Percentiles rank a stretch among this genome's conserved stretches.
These are phyloP conservation scores for Phaseolus lunatus DNA, from an alignment of 306 rosid species.

Conservation along the genomic window DNA sequence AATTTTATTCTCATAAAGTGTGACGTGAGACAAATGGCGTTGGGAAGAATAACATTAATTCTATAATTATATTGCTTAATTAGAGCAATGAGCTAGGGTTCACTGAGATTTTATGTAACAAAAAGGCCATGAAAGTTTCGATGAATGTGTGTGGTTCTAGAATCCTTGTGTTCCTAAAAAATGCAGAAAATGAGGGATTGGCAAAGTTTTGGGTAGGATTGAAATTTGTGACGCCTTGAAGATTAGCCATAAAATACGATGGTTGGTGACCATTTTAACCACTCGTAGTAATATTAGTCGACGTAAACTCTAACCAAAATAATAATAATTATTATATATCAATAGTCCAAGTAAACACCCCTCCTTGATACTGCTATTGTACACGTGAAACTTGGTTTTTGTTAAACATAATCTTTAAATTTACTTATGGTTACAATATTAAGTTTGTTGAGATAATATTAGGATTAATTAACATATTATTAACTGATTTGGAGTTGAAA, in stretches of 20 bases:
- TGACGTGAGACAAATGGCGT: no score
- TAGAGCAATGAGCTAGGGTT: no score
- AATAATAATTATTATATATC: no score
- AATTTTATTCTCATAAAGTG: no score
- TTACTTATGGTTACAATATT: no score
- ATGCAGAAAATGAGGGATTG: slow-evolving; percentile 36
- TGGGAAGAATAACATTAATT: no score
- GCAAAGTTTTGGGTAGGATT: slow-evolving; percentile 67
- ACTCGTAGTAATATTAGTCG: slow-evolving; percentile 48
- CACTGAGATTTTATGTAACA: no score
- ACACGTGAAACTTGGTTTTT: neutral
- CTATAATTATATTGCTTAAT: no score
- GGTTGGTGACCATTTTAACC: slow-evolving; percentile 79
- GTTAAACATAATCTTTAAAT: no score
- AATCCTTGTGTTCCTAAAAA: slow-evolving; percentile 31
- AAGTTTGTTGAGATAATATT: no score
- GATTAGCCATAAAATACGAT: slow-evolving; percentile 22
- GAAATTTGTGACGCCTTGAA: slow-evolving; percentile 40
- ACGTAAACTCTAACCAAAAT: neutral
- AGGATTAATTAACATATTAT: no score
- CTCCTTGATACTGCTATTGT: neutral
- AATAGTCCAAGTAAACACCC: neutral
- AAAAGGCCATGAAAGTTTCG: neutral
- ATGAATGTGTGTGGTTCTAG: slow-evolving; percentile 53
- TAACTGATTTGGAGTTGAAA: no score